These are phyloP conservation scores for Lophiotrema nucula DNA, from an alignment of 495 filamentous ascomycete species.

Conservation along the genomic window DNA sequence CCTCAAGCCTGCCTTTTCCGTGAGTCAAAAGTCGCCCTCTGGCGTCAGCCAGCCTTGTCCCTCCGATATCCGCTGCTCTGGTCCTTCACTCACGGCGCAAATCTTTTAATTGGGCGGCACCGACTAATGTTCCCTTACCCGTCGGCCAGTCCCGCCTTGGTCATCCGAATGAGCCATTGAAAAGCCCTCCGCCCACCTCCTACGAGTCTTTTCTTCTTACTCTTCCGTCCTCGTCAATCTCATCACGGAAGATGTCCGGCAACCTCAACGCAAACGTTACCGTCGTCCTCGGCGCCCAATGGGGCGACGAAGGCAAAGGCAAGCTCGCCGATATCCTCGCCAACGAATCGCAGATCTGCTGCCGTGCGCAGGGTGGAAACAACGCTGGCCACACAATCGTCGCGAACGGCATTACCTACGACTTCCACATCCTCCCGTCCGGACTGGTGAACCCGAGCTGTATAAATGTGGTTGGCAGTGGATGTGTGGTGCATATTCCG, in stretches of 20 bases:
- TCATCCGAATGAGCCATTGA: slow-evolving; percentile 11
- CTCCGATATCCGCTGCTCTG: slow-evolving; percentile 24
- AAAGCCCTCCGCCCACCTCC: neutral
- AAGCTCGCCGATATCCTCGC: slow-evolving; percentile 37
- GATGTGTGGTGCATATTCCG: slow-evolving; percentile 80
- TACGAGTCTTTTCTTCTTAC: neutral
- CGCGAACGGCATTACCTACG: slow-evolving; percentile 46
- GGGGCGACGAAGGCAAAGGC: slow-evolving; percentile 63
- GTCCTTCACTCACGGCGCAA: slow-evolving; percentile 4
- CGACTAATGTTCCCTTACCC: neutral
- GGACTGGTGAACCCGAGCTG: slow-evolving; percentile 71
- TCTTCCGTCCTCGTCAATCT: slow-evolving; percentile 2
- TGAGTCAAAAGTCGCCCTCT: no score
- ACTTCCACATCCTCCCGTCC: slow-evolving; percentile 61
- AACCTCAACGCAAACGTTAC: no score
- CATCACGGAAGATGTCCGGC: slow-evolving; percentile 27
- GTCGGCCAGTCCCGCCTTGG: slow-evolving; percentile 10
- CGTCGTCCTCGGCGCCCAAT: slow-evolving; percentile 63
- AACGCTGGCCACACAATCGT: slow-evolving; percentile 62
- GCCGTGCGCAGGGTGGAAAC: slow-evolving; percentile 47
- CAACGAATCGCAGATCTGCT: slow-evolving; percentile 29
- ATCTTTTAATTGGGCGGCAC: slow-evolving; percentile 25
- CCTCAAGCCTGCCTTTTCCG: no score
- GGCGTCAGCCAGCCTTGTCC: neutral
- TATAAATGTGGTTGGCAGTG: slow-evolving; percentile 82